Evolutionary conservation across 169 alveolate genomes (phyloP).

Genomic region (Theileria equi): DNA sequence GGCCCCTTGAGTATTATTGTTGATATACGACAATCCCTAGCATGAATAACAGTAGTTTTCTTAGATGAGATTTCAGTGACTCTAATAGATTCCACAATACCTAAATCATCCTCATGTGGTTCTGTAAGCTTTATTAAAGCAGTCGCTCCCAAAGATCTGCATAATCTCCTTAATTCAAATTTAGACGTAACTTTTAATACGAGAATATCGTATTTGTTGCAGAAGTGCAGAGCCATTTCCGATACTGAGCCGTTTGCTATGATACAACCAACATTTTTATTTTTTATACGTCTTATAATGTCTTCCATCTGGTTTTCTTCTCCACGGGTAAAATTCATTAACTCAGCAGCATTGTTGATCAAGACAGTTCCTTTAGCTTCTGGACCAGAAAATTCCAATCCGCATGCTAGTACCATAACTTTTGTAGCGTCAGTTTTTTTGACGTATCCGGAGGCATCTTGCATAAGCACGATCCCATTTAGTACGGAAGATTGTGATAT

Average conservation of each 20-base stretch:
- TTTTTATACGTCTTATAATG: constrained; percentile 79
- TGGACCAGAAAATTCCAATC: constrained; percentile 92
- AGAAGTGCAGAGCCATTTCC: constrained; percentile 94
- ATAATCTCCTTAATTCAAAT: constrained; percentile 93
- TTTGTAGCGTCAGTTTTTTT: constrained; percentile 89
- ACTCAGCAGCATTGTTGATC: constrained; percentile 94
- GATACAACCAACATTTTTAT: constrained; percentile 89
- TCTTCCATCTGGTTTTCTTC: constrained; percentile 89
- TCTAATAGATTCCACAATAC: constrained; percentile 87
- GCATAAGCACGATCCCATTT: constrained; percentile 88
- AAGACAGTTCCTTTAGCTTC: constrained; percentile 99
- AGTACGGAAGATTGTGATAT: constrained; percentile 85
- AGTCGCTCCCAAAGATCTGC: constrained; percentile 93
- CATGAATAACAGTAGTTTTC: constrained; percentile 77
- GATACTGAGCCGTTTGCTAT: constrained; percentile 94
- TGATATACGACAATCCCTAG: constrained; percentile 75
- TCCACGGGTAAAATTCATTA: constrained; percentile 86
- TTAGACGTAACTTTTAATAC: constrained; percentile 89
- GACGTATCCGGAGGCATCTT: constrained; percentile 90
- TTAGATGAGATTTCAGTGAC: constrained; percentile 92
- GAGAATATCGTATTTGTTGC: constrained; percentile 93
- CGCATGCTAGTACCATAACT: constrained; percentile 94
- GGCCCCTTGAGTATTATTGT: constrained; percentile 97
- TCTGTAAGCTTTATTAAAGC: constrained; percentile 90
- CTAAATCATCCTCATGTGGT: constrained; percentile 96